phyloP scores from a whole-genome alignment of 2,329 filamentous ascomycete genomes.

The Helotiales sp. region DNA sequence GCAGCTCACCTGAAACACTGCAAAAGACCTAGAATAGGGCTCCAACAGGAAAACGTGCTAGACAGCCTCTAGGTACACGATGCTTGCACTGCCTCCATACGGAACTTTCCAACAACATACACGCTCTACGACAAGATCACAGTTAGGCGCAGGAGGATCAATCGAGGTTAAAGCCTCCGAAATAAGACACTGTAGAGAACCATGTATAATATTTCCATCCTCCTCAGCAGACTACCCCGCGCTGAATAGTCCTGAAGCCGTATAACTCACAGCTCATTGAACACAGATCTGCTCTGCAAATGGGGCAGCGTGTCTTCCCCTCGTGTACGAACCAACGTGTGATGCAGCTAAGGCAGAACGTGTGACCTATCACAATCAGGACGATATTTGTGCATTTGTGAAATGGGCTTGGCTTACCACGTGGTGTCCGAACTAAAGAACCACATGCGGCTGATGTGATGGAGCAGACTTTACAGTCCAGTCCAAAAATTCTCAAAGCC shows the following conservation, averaged over 20 bases:
- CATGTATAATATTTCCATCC: background rate
- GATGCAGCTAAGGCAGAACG: background rate
- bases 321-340: background rate
- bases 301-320: background rate
- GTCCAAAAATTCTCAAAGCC: background rate
- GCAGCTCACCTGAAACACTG: no score
- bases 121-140: background rate
- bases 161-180: background rate
- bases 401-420: background rate
- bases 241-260: background rate
- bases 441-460: background rate
- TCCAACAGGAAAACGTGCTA: no score
- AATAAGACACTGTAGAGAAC: background rate
- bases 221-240: background rate
- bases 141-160: background rate
- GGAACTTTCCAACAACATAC: background rate
- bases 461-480: background rate
- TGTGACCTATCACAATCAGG: background rate
- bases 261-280: background rate
- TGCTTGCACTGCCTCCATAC: background rate
- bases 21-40: no score
- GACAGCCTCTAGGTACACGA: no score
- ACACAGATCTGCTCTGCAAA: background rate
- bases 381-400: background rate
- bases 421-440: background rate